Conservation (phyloP, 352 stramenopile genomes). For the Globisporangium paroecandrum region DNA sequence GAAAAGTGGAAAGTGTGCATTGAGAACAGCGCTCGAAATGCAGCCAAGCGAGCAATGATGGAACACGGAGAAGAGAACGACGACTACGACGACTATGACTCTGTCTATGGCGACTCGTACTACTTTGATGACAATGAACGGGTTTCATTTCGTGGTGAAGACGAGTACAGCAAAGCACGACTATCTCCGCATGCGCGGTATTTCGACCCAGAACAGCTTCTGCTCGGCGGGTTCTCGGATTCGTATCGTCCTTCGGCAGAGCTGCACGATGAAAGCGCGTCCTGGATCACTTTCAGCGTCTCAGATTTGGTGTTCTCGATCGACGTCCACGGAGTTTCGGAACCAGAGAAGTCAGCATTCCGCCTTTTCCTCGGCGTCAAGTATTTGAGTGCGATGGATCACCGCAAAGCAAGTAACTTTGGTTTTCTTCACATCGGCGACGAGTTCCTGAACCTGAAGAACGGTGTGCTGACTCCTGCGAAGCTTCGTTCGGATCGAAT, state of each 20-base stretch:
- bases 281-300: slow-evolving; percentile 75
- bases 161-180: slow-evolving; percentile 11
- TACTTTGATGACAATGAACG: slow-evolving; percentile 16
- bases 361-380: slow-evolving; percentile 54
- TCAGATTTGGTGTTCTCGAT: slow-evolving; percentile 53
- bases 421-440: slow-evolving; percentile 79
- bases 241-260: slow-evolving; percentile 45
- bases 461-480: slow-evolving; percentile 61
- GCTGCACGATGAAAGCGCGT: slow-evolving; percentile 49
- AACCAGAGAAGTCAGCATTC: slow-evolving; percentile 59
- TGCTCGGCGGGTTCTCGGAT: slow-evolving; percentile 72
- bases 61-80: slow-evolving; percentile 22
- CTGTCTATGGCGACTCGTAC: slow-evolving; percentile 26
- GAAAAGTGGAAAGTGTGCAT: slow-evolving; percentile 75
- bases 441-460: slow-evolving; percentile 79
- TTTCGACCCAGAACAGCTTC: slow-evolving; percentile 41
- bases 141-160: slow-evolving; percentile 5
- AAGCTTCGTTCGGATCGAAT: slow-evolving; percentile 69
- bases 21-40: slow-evolving; percentile 46
- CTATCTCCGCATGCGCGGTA: slow-evolving; percentile 22
- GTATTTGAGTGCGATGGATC: slow-evolving; percentile 60
- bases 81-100: slow-evolving; percentile 32
- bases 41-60: slow-evolving; percentile 23
- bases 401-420: slow-evolving; percentile 69
- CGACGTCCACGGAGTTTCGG: slow-evolving; percentile 66